phyloP scores from a whole-genome alignment of 75 land plant genomes.

The Selaginella moellendorffii region DNA sequence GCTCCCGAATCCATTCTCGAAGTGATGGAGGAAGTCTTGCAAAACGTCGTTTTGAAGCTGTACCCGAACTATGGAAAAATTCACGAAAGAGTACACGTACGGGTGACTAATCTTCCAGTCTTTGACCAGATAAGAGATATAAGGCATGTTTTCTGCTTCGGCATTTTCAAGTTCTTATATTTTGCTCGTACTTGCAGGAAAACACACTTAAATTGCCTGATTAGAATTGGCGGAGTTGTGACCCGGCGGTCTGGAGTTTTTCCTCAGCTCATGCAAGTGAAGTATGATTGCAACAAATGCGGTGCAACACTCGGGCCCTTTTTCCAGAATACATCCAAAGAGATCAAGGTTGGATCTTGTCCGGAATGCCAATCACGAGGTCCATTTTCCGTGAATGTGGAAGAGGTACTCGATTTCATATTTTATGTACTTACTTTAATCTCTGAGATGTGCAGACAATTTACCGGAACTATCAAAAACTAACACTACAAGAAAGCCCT shows the following conservation, averaged over 20 bases:
- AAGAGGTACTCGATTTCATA: slow-evolving; percentile 43
- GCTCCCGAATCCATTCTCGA: slow-evolving; percentile 88
- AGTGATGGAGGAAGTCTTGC: slow-evolving; percentile 88
- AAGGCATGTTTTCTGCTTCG: too few species aligned
- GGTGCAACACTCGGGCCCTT: slow-evolving; percentile 77
- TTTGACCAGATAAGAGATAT: slow-evolving; percentile 94
- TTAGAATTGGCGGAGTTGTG: slow-evolving; percentile 94
- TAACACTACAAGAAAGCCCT: slow-evolving; percentile 6
- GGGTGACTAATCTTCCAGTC: slow-evolving; percentile 72
- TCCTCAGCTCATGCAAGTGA: slow-evolving; percentile 93
- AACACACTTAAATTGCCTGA: slow-evolving; percentile 82
- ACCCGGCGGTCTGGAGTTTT: slow-evolving; percentile 94
- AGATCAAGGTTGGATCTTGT: slow-evolving; percentile 96
- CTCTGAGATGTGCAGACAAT: not conserved
- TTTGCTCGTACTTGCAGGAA: slow-evolving; percentile 50
- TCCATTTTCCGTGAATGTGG: slow-evolving; percentile 85
- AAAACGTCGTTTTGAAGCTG: slow-evolving; percentile 48
- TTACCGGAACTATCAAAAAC: slow-evolving; percentile 4
- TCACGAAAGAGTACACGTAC: slow-evolving; percentile 81
- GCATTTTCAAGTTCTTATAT: not conserved
- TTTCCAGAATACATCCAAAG: slow-evolving; percentile 79
- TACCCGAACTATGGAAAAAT: slow-evolving; percentile 82
- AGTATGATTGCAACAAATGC: slow-evolving; percentile 93
- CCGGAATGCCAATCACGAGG: slow-evolving; percentile 98
- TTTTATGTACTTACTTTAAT: not conserved